Percentiles rank a stretch among this genome's conserved stretches.
Evolutionary conservation across 73 alveolate genomes (phyloP).

Genomic region (Effrenium voratum): DNA sequence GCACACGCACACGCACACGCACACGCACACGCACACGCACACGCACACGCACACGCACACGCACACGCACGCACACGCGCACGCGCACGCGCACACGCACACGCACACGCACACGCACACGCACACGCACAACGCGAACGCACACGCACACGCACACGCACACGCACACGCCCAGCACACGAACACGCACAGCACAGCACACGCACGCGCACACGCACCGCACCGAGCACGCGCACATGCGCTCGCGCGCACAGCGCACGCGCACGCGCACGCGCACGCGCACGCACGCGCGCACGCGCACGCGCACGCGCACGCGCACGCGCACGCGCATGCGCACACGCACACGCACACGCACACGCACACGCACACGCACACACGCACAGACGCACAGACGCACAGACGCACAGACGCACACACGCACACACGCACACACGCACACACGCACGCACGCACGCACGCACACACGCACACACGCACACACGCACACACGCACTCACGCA

Average conservation of each 20-base stretch:
- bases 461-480: conserved; percentile 27
- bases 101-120: too few relatives aligned
- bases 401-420: conserved; percentile 27
- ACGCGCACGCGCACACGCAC: conserved; percentile 35
- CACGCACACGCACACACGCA: conserved; percentile 1
- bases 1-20: not conserved
- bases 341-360: conserved; percentile 34
- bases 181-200: too few relatives aligned
- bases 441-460: conserved; percentile 24
- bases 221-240: not conserved
- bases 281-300: not conserved
- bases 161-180: too few relatives aligned
- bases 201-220: not conserved
- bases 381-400: not conserved
- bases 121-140: too few relatives aligned
- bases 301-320: not conserved
- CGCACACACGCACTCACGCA: conserved; percentile 12
- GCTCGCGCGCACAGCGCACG: too few relatives aligned
- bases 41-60: conserved; percentile 6
- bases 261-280: not conserved
- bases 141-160: not conserved
- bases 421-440: conserved; percentile 27
- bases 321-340: conserved; percentile 8
- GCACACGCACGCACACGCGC: conserved; percentile 16
- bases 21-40: too few relatives aligned